phyloP scores from a whole-genome alignment of 176 grass and related monocot genomes.

The Panicum miliaceum region DNA sequence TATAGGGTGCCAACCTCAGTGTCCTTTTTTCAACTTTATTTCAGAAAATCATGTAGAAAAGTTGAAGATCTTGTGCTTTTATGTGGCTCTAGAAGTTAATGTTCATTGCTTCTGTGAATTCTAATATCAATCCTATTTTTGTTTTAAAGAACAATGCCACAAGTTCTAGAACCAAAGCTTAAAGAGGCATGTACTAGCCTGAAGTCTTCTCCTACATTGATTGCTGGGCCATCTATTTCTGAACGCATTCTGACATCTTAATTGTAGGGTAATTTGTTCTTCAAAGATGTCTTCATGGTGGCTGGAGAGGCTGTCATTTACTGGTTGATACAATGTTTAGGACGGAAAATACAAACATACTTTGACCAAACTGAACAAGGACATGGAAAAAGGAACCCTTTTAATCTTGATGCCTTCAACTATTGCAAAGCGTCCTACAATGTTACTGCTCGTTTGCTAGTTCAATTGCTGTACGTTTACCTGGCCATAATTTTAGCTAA shows the following conservation, averaged over 20 bases:
- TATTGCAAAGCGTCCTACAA: not conserved
- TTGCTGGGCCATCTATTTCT: constrained; percentile 26
- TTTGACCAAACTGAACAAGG: constrained; percentile 4
- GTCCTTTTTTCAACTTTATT: constrained; percentile 21
- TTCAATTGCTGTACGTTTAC: not conserved
- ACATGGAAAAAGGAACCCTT: constrained; percentile 24
- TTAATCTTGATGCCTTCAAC: constrained; percentile 12
- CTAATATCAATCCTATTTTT: constrained; percentile 16
- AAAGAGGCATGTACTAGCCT: not conserved
- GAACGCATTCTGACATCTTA: constrained; percentile 29
- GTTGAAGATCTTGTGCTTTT: constrained; percentile 11
- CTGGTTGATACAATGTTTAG: not conserved
- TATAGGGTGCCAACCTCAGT: not conserved
- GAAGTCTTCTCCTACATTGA: constrained; percentile 20
- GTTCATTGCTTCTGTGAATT: not conserved
- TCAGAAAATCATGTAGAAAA: constrained; percentile 11
- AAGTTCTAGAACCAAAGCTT: constrained; percentile 18
- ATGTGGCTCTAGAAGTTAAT: not conserved
- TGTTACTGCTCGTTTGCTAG: not conserved
- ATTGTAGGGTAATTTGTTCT: constrained; percentile 11
- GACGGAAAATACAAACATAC: not conserved
- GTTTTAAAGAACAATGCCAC: not conserved
- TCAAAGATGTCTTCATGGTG: not conserved
- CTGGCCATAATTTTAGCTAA: not conserved
- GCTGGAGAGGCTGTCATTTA: constrained; percentile 40